Conservation (phyloP, 1,139 yeast species). For the Suhomyces choctaworum region DNA sequence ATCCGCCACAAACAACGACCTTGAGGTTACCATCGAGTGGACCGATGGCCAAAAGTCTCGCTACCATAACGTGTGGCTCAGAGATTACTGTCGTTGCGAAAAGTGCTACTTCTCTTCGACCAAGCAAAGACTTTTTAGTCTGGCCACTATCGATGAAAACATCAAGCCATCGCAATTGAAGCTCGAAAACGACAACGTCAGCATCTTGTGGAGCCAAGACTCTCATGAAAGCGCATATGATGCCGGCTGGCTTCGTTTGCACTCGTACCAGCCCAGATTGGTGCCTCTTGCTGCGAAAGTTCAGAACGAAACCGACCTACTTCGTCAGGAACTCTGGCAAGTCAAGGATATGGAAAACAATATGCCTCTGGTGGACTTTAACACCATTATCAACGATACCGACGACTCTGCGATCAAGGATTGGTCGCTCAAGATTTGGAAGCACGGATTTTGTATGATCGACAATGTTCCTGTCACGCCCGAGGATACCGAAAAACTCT, state of each 20-base stretch:
- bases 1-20: conserved; percentile 3
- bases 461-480: conserved; percentile 64
- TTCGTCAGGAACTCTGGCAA: conserved; percentile 47
- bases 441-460: conserved; percentile 64
- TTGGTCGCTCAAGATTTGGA: conserved; percentile 60
- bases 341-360: conserved; percentile 42
- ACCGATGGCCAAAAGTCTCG: conserved; percentile 15
- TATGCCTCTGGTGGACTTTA: conserved; percentile 57
- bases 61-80: conserved; percentile 62
- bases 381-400: conserved; percentile 43
- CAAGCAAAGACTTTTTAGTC: conserved; percentile 63
- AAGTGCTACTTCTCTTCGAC: conserved; percentile 60
- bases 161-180: conserved; percentile 36
- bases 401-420: conserved; percentile 51
- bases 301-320: conserved; percentile 29
- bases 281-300: conserved; percentile 31
- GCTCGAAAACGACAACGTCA: conserved; percentile 19
- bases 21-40: conserved; percentile 15
- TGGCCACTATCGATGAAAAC: conserved; percentile 52
- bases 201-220: conserved; percentile 49
- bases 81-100: conserved; percentile 71
- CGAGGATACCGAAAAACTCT: conserved; percentile 59
- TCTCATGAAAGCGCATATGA: conserved; percentile 51
- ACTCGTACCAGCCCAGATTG: conserved; percentile 59
- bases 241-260: conserved; percentile 54